Percentiles rank a stretch among this genome's conserved stretches.
Evolutionary conservation across 495 filamentous ascomycete genomes (phyloP).

Genomic region (Aspergillus cristatus): DNA sequence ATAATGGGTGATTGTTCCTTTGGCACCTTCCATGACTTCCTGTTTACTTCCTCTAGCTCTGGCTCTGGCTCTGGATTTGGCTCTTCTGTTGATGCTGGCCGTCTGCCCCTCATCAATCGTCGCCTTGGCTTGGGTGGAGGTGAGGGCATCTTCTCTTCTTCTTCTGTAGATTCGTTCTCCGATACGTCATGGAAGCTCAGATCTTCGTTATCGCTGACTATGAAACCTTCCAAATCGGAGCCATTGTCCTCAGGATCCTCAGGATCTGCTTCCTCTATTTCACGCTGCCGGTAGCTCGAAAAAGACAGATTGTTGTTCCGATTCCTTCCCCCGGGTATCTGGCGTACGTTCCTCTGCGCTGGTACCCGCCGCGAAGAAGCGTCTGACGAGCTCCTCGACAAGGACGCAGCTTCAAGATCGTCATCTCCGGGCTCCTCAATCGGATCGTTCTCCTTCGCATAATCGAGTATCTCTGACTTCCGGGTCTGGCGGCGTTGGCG

Average conservation of each 20-base stretch:
- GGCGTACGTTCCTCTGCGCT: constrained; percentile 10
- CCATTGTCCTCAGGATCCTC: constrained; percentile 19
- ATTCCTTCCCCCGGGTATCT: constrained; percentile 7
- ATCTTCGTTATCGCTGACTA: constrained; percentile 40
- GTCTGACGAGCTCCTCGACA: constrained; percentile 15
- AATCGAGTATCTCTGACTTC: constrained; percentile 25
- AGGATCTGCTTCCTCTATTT: constrained; percentile 13
- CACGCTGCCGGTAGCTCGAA: constrained; percentile 8
- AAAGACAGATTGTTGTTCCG: constrained; percentile 4
- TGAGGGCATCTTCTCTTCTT: constrained; percentile 1
- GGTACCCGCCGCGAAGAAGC: constrained; percentile 13
- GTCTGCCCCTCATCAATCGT: constrained; percentile 29
- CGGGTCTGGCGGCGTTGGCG: constrained; percentile 12
- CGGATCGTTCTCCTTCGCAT: constrained; percentile 38
- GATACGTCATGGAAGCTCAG: constrained; percentile 31
- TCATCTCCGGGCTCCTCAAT: constrained; percentile 19
- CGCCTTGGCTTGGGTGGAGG: constrained; percentile 21
- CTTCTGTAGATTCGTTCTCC: constrained; percentile 14
- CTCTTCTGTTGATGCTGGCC: constrained; percentile 15
- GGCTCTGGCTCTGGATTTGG: constrained; percentile 8
- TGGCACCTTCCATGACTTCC: constrained; percentile 7
- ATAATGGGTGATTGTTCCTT: constrained; percentile 9
- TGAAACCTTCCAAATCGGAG: constrained; percentile 32
- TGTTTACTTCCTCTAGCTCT: constrained; percentile 5
- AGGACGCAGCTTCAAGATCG: constrained; percentile 4